Evolutionary conservation across 2,329 filamentous ascomycete species (phyloP), one percentile per base, ranked within the genome.

Genomic region (Cladosporium cucumerinum): DNA sequence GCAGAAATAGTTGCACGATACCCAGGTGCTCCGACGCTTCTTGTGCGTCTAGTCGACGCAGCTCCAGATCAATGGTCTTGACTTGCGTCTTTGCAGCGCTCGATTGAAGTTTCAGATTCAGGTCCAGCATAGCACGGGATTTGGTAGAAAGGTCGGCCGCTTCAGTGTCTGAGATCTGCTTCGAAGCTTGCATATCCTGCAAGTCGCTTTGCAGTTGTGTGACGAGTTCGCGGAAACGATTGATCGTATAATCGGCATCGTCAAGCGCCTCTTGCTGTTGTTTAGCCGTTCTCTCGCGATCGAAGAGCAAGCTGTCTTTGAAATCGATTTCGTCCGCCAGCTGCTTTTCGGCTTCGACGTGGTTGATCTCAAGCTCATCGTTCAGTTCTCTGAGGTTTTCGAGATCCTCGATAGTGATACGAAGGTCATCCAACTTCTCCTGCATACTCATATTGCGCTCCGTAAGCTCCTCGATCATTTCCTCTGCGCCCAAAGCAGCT

Each of bases 321-420:
- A 92, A 90, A 74, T 97, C 93, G 63, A 98, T 86, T 72, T 97
- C 93, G 71, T 96, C 91, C 75, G 97, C 93, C 78, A 99, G 86
- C 75, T 98, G 93, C 76, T 94, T 96, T 75, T 96, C 92, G 39
- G 93, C 91, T 74, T 97, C 93, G 4, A 95, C 86, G 73, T 97
- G 93, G 74, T 97, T 97, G 71, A 92, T 86, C 75, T 97, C 93
- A 3, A 99, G 86, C 78, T 99, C 95, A 72, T 98, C 93, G 71
- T 92, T 96, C 71, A 98, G 87, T 74, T 99, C 94, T 75, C 93
- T 93, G 61, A 98, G 80, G 66, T 86, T 92, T 76, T 97, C 92
- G 12, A 98, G 84, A 69, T 98, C 94, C 67, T 93, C 89, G 66
- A 98, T 90, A 8, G 89, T 87, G 21, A 87, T 87, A 72, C 89